Conservation (phyloP, 169 alveolate genomes). For the Eimeria tenella region DNA sequence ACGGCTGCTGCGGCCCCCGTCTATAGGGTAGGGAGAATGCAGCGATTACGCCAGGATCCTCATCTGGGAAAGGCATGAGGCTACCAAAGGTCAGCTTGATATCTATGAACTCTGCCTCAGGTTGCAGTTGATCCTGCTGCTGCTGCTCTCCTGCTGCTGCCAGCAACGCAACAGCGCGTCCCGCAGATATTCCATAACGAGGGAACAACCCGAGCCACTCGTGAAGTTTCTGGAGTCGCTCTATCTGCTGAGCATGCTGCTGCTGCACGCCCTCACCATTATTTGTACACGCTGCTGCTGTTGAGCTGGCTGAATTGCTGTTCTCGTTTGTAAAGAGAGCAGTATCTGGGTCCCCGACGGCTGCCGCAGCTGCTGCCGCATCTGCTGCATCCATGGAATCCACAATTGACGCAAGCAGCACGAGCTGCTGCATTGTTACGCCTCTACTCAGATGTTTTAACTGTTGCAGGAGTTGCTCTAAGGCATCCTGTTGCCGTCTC, state of each 20-base stretch:
- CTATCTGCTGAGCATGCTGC: conserved; percentile 46
- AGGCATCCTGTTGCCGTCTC: conserved; percentile 56
- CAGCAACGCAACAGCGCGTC: conserved; percentile 63
- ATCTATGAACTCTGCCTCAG: conserved; percentile 54
- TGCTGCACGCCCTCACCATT: conserved; percentile 11
- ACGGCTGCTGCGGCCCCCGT: conserved; percentile 67
- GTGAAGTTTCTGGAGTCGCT: conserved; percentile 55
- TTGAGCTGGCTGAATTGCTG: background rate
- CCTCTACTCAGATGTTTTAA: conserved; percentile 15
- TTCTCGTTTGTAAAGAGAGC: conserved; percentile 52
- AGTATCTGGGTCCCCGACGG: conserved; percentile 50
- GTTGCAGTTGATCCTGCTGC: conserved; percentile 30
- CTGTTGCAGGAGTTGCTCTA: conserved; percentile 58
- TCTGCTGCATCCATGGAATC: conserved; percentile 40
- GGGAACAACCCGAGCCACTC: conserved; percentile 41
- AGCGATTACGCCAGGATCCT: conserved; percentile 49
- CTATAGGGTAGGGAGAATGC: conserved; percentile 66
- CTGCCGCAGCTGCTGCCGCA: conserved; percentile 73
- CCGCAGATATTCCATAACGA: conserved; percentile 41
- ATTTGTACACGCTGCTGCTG: conserved; percentile 15
- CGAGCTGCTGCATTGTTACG: conserved; percentile 60
- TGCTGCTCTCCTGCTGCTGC: conserved; percentile 66
- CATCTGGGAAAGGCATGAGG: conserved; percentile 72
- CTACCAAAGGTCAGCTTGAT: conserved; percentile 54
- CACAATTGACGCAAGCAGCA: conserved; percentile 34